Evolutionary conservation across 768 basidiomycete genomes (phyloP).

Genomic region (Hemileccinum rubropunctum): DNA sequence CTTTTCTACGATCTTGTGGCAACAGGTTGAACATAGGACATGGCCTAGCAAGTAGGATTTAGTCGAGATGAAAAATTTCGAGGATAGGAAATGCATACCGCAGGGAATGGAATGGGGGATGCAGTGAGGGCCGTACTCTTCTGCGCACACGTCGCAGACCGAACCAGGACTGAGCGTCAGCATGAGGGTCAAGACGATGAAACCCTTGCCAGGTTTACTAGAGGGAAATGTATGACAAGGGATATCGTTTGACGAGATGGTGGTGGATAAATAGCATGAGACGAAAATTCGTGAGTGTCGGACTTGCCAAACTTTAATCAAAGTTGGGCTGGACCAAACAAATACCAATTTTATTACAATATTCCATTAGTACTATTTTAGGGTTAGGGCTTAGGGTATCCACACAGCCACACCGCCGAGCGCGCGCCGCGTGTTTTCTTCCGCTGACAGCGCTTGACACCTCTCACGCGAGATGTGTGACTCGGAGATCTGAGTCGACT

Average conservation of each 20-base stretch:
- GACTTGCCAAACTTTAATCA: conserved; percentile 30
- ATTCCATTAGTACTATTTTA: conserved; percentile 10
- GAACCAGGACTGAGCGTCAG: conserved; percentile 80
- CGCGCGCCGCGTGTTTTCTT: conserved; percentile 23
- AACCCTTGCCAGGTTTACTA: conserved; percentile 39
- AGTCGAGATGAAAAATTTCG: conserved; percentile 23
- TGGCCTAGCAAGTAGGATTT: conserved; percentile 51
- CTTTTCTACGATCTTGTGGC: conserved; percentile 80
- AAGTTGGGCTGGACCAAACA: conserved; percentile 30
- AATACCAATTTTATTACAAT: conserved; percentile 15
- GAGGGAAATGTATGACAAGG: conserved; percentile 41
- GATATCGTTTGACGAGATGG: conserved; percentile 42
- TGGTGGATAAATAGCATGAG: conserved; percentile 50
- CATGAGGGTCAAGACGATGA: conserved; percentile 51
- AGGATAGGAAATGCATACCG: conserved; percentile 42
- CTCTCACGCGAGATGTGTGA: no score
- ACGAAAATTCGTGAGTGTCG: conserved; percentile 34
- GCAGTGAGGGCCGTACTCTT: conserved; percentile 75
- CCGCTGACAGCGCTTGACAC: background rate
- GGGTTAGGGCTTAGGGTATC: conserved; percentile 33
- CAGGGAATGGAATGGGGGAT: conserved; percentile 80
- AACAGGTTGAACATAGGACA: conserved; percentile 74
- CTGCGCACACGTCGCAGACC: conserved; percentile 87
- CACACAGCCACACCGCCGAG: conserved; percentile 16
- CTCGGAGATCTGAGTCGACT: no score